These are phyloP conservation scores for Fusarium drepaniforme DNA, from an alignment of 2,329 filamentous ascomycete species.

Conservation along the genomic window DNA sequence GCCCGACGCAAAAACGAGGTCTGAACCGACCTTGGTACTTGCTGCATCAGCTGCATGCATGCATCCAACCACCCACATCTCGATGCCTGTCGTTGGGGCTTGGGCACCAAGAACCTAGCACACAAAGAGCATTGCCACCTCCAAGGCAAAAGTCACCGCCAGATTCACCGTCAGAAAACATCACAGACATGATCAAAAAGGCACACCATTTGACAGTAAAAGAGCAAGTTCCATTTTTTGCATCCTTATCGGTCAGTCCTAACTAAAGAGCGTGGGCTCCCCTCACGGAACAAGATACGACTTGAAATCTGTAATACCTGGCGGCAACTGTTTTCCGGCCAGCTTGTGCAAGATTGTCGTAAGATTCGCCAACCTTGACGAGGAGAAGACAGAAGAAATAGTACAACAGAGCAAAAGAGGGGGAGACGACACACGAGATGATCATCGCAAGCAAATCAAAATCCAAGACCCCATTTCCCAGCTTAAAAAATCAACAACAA, in stretches of 20 bases:
- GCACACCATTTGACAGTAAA: conserved; percentile 1
- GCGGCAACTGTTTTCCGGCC: conserved; percentile 12
- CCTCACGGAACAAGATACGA: conserved; percentile 31
- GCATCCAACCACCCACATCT: background rate
- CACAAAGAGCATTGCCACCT: background rate
- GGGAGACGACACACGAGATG: conserved; percentile 28
- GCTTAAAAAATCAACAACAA: conserved; percentile 27
- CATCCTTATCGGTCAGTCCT: conserved; percentile 38
- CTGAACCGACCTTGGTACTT: background rate
- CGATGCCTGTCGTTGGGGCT: background rate
- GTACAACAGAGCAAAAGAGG: conserved; percentile 39
- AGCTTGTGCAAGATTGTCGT: conserved; percentile 12
- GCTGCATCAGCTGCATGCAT: background rate
- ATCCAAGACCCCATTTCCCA: conserved; percentile 39
- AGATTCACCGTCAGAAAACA: background rate
- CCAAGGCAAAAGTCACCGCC: background rate
- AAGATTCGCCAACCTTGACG: conserved; percentile 13
- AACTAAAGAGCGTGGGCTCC: conserved; percentile 43
- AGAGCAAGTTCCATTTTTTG: conserved; percentile 38
- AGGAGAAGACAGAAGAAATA: conserved; percentile 40
- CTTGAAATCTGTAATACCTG: conserved; percentile 25
- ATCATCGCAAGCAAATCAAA: conserved; percentile 19
- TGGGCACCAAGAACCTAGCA: background rate
- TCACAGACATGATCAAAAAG: background rate
- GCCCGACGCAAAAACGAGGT: background rate